These are phyloP conservation scores for Stephanodiscus minutulus DNA, from an alignment of 108 stramenopile species.

Conservation along the genomic window DNA sequence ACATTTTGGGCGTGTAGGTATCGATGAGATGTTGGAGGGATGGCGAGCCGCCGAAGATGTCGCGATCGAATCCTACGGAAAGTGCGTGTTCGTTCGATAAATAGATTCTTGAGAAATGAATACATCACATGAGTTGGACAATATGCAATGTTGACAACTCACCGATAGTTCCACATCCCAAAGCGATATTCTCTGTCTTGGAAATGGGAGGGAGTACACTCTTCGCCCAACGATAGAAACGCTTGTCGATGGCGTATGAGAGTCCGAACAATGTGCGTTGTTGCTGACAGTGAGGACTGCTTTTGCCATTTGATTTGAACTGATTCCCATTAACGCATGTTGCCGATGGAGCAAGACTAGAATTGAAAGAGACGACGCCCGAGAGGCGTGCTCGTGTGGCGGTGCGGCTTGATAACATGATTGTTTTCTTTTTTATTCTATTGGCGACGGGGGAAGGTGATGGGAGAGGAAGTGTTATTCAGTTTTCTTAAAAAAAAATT, in stretches of 20 bases:
- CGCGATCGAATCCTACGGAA: constrained; percentile 84
- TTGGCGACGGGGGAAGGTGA: too few species aligned
- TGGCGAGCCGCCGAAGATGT: constrained; percentile 93
- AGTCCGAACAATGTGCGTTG: constrained; percentile 73
- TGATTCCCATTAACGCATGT: neutral
- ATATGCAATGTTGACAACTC: neutral
- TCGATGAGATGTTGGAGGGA: constrained; percentile 87
- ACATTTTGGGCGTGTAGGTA: constrained; percentile 83
- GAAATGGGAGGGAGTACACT: constrained; percentile 93
- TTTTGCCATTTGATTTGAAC: constrained; percentile 6
- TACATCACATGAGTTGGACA: neutral
- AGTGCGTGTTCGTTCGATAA: neutral
- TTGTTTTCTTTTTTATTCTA: neutral
- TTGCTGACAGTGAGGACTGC: constrained; percentile 34
- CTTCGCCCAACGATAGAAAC: constrained; percentile 83
- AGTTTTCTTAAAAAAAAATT: too few species aligned
- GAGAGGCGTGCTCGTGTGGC: constrained; percentile 11
- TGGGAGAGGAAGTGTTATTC: too few species aligned
- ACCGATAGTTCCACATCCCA: constrained; percentile 97
- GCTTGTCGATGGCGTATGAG: constrained; percentile 79
- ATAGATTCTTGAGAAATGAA: neutral
- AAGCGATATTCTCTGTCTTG: constrained; percentile 95
- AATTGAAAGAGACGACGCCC: neutral
- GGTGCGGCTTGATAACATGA: constrained; percentile 13
- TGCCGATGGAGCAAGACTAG: neutral